Evolutionary conservation across 1,139 yeast genomes (phyloP).

Genomic region (Pichia sp.): DNA sequence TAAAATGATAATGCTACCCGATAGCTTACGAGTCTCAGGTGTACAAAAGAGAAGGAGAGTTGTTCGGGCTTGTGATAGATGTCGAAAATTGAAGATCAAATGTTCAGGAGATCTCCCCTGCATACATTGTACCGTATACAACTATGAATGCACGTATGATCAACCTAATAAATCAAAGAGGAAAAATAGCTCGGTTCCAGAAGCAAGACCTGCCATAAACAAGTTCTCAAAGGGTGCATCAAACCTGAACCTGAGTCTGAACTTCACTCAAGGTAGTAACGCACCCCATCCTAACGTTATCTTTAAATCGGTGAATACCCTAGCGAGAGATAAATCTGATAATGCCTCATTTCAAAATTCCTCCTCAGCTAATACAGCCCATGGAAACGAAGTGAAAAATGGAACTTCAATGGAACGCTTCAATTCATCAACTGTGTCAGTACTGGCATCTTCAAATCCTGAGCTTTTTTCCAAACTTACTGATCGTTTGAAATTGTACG

Average conservation of each 20-base stretch:
- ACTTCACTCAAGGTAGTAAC: no score
- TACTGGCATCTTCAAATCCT: conserved; percentile 17
- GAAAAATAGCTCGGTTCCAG: no score
- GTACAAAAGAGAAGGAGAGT: conserved; percentile 70
- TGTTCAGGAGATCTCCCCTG: conserved; percentile 89
- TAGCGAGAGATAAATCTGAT: no score
- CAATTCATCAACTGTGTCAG: conserved; percentile 13
- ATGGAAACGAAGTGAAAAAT: no score
- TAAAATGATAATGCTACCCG: conserved; percentile 22
- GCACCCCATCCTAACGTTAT: no score
- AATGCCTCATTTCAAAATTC: no score
- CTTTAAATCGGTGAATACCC: not conserved
- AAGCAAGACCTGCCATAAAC: no score
- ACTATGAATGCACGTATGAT: conserved; percentile 60
- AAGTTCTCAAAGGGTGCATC: no score
- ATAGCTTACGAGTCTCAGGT: conserved; percentile 9
- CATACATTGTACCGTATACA: conserved; percentile 83
- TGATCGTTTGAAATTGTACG: conserved; percentile 25
- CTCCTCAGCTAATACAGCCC: no score
- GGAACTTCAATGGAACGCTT: conserved; percentile 3
- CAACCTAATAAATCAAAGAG: conserved; percentile 33
- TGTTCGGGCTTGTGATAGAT: conserved; percentile 78
- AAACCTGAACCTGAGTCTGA: no score
- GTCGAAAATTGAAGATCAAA: conserved; percentile 63
- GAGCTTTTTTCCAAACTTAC: conserved; percentile 23